These are phyloP conservation scores for Neurospora terricola DNA, from an alignment of 495 filamentous ascomycete genomes.

Conservation along the genomic window DNA sequence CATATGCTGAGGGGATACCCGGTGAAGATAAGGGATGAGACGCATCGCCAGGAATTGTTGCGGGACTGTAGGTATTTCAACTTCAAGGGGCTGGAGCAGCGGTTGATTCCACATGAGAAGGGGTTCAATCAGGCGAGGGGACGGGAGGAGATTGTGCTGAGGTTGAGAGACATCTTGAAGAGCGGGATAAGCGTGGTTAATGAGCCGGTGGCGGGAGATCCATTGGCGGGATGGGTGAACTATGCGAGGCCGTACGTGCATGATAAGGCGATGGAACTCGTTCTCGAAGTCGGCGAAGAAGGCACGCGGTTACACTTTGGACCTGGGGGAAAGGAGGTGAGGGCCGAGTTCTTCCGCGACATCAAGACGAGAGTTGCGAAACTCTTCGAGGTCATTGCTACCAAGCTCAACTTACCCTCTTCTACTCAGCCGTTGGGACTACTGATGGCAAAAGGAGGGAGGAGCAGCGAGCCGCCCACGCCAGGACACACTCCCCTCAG, in stretches of 20 bases:
- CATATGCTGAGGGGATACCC: constrained; percentile 84
- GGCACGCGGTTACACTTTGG: constrained; percentile 51
- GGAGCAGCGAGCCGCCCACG: constrained; percentile 44
- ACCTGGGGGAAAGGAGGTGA: neutral
- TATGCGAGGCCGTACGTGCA: constrained; percentile 81
- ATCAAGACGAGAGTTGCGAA: constrained; percentile 58
- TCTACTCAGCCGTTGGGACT: constrained; percentile 56
- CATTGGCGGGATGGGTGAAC: constrained; percentile 50
- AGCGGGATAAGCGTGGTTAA: constrained; percentile 60
- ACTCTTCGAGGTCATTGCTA: constrained; percentile 69
- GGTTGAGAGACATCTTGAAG: constrained; percentile 76
- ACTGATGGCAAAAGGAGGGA: constrained; percentile 48
- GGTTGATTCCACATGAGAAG: constrained; percentile 69
- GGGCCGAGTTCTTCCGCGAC: constrained; percentile 61
- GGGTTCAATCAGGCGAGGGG: constrained; percentile 60
- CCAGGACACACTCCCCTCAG: constrained; percentile 62
- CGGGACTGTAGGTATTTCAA: constrained; percentile 89
- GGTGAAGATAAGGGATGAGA: constrained; percentile 62
- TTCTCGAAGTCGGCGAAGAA: constrained; percentile 70
- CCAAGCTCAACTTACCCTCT: constrained; percentile 64
- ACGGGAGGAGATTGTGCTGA: constrained; percentile 67
- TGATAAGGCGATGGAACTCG: constrained; percentile 58
- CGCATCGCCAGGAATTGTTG: constrained; percentile 69
- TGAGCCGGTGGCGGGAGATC: constrained; percentile 31
- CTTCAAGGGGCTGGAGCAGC: constrained; percentile 83